Evolutionary conservation across 2,329 filamentous ascomycete genomes (phyloP).

Genomic region (Coleophoma eucalyptorum): DNA sequence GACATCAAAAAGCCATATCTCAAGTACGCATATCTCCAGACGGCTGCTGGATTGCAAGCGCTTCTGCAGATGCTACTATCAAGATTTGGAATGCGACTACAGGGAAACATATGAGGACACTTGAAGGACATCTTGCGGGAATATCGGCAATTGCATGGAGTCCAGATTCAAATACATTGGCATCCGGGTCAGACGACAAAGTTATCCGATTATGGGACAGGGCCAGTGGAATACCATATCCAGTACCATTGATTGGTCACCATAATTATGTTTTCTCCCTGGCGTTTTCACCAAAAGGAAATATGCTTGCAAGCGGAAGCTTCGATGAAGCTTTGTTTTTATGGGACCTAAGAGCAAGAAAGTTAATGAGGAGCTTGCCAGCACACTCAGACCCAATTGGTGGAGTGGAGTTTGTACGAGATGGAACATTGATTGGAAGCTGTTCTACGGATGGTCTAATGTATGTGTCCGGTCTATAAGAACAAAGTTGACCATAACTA

Average conservation of each 20-base stretch:
- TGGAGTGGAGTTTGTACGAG: conserved; percentile 87
- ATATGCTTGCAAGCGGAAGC: conserved; percentile 90
- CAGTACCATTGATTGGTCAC: conserved; percentile 69
- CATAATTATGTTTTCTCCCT: conserved; percentile 95
- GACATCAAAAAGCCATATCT: conserved; percentile 76
- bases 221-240: conserved; percentile 53
- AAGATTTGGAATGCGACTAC: conserved; percentile 85
- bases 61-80: conserved; percentile 83
- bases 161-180: conserved; percentile 81
- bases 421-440: conserved; percentile 88
- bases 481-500: background rate
- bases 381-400: conserved; percentile 94
- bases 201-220: conserved; percentile 89
- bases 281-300: conserved; percentile 96
- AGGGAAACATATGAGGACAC: conserved; percentile 77
- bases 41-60: conserved; percentile 83
- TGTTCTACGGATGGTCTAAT: conserved; percentile 91
- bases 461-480: conserved; percentile 38
- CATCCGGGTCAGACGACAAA: conserved; percentile 94
- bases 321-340: conserved; percentile 97
- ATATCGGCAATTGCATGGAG: conserved; percentile 93
- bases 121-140: conserved; percentile 90
- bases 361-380: conserved; percentile 84
- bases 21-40: conserved; percentile 90
- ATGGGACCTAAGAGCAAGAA: conserved; percentile 89